phyloP scores from a whole-genome alignment of 1,284 basidiomycete genomes.

The Austropuccinia psidii region DNA sequence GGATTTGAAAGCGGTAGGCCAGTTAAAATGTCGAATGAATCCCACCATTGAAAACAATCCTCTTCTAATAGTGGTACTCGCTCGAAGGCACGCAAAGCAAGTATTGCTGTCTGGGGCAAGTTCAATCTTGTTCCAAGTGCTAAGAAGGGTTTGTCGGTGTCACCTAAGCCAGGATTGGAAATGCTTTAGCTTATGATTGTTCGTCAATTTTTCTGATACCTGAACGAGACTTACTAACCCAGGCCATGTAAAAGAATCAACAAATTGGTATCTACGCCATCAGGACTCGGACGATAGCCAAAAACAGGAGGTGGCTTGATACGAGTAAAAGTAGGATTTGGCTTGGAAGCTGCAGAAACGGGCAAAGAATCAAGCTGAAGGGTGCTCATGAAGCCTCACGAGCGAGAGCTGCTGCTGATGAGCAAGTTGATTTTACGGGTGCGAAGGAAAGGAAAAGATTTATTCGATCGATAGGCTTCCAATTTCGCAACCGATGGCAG shows the following conservation, averaged over 20 bases:
- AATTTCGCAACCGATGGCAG: too few relatives aligned
- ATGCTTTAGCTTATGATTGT: not conserved
- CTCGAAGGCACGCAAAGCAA: constrained; percentile 69
- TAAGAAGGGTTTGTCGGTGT: constrained; percentile 68
- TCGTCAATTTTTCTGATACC: not conserved
- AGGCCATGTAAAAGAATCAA: constrained; percentile 78
- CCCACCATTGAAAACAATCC: constrained; percentile 77
- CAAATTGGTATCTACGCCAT: constrained; percentile 77
- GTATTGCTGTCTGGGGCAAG: constrained; percentile 74
- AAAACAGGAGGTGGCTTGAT: not conserved
- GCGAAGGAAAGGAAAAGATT: too few relatives aligned
- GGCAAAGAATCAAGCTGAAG: too few relatives aligned
- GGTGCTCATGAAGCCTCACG: too few relatives aligned
- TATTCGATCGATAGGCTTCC: too few relatives aligned
- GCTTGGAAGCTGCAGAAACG: constrained; percentile 9
- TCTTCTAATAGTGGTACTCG: constrained; percentile 72
- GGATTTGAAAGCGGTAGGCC: constrained; percentile 64
- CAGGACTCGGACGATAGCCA: constrained; percentile 59
- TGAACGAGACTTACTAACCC: constrained; percentile 52
- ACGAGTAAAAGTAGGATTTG: not conserved
- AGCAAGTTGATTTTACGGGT: too few relatives aligned
- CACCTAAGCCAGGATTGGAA: constrained; percentile 55
- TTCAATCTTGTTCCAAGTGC: constrained; percentile 64
- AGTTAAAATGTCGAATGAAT: constrained; percentile 64
- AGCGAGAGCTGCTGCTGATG: too few relatives aligned